These are phyloP conservation scores for Monosporozyma servazzii DNA, from an alignment of 805 yeast genomes.

Conservation along the genomic window DNA sequence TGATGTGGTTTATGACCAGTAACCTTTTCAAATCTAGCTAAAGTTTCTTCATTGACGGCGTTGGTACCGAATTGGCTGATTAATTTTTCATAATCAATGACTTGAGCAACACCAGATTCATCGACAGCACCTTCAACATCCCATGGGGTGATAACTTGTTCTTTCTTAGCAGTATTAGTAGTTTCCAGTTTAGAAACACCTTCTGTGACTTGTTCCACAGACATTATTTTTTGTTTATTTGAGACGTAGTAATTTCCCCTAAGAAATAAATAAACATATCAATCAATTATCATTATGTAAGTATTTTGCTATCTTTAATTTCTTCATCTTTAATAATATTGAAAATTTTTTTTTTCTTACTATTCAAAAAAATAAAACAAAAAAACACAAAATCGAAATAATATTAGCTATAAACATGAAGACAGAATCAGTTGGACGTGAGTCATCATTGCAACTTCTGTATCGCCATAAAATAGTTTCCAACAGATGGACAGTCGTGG, in stretches of 20 bases:
- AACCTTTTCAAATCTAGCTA: constrained; percentile 63
- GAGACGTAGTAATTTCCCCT: not conserved
- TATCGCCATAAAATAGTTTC: constrained; percentile 89
- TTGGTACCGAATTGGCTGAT: constrained; percentile 82
- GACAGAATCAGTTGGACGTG: not conserved
- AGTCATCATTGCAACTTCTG: constrained; percentile 31
- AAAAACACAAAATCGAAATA: not conserved
- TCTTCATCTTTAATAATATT: not conserved
- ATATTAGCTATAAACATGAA: not conserved
- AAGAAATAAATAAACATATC: not conserved
- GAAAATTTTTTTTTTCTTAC: not conserved
- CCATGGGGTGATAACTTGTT: constrained; percentile 86
- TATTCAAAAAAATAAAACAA: not conserved
- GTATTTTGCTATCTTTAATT: not conserved
- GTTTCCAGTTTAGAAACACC: constrained; percentile 14
- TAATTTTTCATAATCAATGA: constrained; percentile 84
- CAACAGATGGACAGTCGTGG: constrained; percentile 49
- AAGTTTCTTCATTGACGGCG: constrained; percentile 56
- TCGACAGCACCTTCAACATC: constrained; percentile 98
- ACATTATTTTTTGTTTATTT: not conserved
- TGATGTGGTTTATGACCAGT: constrained; percentile 93
- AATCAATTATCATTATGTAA: not conserved
- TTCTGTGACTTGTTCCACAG: constrained; percentile 15
- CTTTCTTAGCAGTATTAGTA: constrained; percentile 21
- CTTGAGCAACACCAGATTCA: constrained; percentile 75